phyloP scores from a whole-genome alignment of 2,329 filamentous ascomycete species.

The Neurospora sp. region DNA sequence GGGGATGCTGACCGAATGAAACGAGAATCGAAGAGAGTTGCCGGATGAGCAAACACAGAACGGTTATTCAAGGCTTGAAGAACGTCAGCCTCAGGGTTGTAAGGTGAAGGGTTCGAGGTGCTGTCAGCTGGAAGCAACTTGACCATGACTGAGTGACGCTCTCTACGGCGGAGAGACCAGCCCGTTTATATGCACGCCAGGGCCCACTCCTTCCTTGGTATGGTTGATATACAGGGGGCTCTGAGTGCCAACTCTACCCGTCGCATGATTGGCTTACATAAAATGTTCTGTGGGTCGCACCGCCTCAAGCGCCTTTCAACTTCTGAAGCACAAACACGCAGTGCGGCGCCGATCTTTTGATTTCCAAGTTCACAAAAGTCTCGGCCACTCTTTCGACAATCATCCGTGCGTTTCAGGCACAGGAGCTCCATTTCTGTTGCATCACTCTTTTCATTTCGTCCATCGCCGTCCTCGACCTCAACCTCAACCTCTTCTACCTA shows the following conservation, averaged over 20 bases:
- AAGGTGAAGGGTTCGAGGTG: neutral
- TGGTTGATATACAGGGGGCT: constrained; percentile 2
- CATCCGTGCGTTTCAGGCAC: neutral
- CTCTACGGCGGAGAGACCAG: constrained; percentile 26
- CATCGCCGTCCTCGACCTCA: neutral
- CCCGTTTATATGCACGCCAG: constrained; percentile 40
- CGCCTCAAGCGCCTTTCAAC: neutral
- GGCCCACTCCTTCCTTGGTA: constrained; percentile 18
- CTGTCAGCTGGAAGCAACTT: neutral
- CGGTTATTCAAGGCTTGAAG: neutral
- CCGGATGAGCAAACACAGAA: neutral
- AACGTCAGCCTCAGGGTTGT: neutral
- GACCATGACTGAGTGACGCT: neutral
- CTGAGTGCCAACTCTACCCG: neutral
- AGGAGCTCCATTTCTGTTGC: neutral
- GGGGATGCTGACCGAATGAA: neutral
- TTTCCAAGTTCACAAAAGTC: neutral
- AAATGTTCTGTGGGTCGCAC: neutral
- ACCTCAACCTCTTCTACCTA: neutral
- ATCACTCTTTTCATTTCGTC: neutral
- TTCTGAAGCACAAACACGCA: neutral
- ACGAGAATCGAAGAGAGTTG: neutral
- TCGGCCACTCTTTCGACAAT: neutral
- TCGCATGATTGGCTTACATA: neutral
- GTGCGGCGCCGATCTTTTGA: neutral